Evolutionary conservation across 176 grass and related monocot genomes (phyloP).

Genomic region (sorghum (Sorghum bicolor)): Sorghum_bicolor_NCBIv3 NC_012876.2:46112001-46112500

Average conservation of each 20-base stretch:
- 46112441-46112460: not conserved
- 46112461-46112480: not conserved
- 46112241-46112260: constrained; percentile 2
- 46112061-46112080: too few species aligned
- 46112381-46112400: not conserved
- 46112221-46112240: not conserved
- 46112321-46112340: not conserved
- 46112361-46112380: not conserved
- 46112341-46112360: not conserved
- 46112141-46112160: too few species aligned
- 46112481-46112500: not conserved
- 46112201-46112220: not conserved
- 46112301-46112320: not conserved
- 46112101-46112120: too few species aligned
- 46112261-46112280: not conserved
- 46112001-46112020: too few species aligned
- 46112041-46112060: too few species aligned
- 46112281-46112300: not conserved
- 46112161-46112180: too few species aligned
- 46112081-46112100: too few species aligned
- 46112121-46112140: too few species aligned
- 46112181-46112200: too few species aligned
- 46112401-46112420: not conserved
- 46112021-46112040: too few species aligned
- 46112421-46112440: not conserved